Evolutionary conservation across 345 rosid species (phyloP).

Genomic region (Murraya paniculata): DNA sequence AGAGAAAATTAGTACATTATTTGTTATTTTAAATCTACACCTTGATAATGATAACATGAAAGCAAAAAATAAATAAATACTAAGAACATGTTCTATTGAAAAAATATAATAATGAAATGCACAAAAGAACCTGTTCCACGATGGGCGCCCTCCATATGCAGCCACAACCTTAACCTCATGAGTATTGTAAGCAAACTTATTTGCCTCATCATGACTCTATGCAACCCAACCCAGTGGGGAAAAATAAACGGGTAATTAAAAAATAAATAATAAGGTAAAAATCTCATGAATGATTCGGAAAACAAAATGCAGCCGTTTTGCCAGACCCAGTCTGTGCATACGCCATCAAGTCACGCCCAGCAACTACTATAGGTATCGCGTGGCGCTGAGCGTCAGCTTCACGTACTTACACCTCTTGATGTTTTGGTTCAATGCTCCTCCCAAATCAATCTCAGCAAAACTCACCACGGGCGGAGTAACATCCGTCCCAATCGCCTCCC

Average conservation of each 20-base stretch:
- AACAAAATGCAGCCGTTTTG: conserved; percentile 55
- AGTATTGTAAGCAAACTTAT: conserved; percentile 44
- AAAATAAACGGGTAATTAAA: not conserved
- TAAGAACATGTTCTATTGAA: too few species aligned
- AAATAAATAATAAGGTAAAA: not conserved
- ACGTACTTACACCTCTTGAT: conserved; percentile 42
- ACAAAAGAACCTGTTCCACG: conserved; percentile 32
- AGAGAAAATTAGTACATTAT: too few species aligned
- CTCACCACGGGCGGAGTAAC: conserved; percentile 29
- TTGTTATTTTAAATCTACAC: too few species aligned
- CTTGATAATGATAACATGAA: not conserved
- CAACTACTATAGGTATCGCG: conserved; percentile 51
- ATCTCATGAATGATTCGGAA: conserved; percentile 47
- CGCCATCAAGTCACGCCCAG: conserved; percentile 62
- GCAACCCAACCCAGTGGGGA: too few species aligned
- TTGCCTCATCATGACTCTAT: conserved; percentile 51
- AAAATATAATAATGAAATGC: not conserved
- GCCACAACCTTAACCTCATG: conserved; percentile 42
- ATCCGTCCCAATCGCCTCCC: conserved; percentile 34
- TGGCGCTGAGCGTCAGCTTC: conserved; percentile 59
- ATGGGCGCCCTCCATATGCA: conserved; percentile 50
- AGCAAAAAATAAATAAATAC: not conserved
- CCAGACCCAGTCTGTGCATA: conserved; percentile 64
- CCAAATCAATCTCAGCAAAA: conserved; percentile 37
- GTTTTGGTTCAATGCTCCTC: conserved; percentile 32